Evolutionary conservation across 179 eudicot species (phyloP).

Genomic region (Pouteria campechiana): DNA sequence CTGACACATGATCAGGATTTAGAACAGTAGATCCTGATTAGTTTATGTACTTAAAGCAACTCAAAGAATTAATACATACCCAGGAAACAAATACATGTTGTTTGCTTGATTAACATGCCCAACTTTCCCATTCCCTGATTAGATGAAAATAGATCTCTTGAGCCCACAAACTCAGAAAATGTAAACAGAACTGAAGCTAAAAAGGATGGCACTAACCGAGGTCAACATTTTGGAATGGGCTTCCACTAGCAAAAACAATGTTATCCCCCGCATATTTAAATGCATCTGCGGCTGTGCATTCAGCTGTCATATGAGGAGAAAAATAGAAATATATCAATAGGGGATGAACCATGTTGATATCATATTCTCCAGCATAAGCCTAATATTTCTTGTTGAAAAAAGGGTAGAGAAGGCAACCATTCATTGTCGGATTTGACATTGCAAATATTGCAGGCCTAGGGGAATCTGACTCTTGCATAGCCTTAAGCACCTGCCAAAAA

Average conservation of each 20-base stretch:
- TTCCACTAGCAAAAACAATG: constrained; percentile 93
- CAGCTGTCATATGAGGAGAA: constrained; percentile 42
- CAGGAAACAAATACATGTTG: constrained; percentile 99
- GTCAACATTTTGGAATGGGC: constrained; percentile 85
- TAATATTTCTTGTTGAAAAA: too few species aligned
- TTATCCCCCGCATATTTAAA: constrained; percentile 92
- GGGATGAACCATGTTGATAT: not conserved
- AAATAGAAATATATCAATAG: not conserved
- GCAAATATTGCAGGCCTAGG: constrained; percentile 91
- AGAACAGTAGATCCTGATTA: too few species aligned
- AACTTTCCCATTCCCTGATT: constrained; percentile 80
- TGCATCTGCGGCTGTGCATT: constrained; percentile 93
- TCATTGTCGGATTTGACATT: constrained; percentile 96
- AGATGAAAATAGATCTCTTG: not conserved
- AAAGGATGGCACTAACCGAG: constrained; percentile 41
- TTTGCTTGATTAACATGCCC: constrained; percentile 99
- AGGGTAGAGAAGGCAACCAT: constrained; percentile 41
- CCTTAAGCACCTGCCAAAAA: constrained; percentile 91
- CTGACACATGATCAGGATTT: constrained; percentile 26
- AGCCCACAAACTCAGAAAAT: not conserved
- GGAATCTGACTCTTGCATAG: constrained; percentile 84
- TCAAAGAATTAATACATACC: constrained; percentile 40
- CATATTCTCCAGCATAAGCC: not conserved
- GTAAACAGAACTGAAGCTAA: not conserved
- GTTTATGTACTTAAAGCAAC: too few species aligned